phyloP scores from a whole-genome alignment of 2,329 filamentous ascomycete genomes.

The Colletotrichum limetticola region DNA sequence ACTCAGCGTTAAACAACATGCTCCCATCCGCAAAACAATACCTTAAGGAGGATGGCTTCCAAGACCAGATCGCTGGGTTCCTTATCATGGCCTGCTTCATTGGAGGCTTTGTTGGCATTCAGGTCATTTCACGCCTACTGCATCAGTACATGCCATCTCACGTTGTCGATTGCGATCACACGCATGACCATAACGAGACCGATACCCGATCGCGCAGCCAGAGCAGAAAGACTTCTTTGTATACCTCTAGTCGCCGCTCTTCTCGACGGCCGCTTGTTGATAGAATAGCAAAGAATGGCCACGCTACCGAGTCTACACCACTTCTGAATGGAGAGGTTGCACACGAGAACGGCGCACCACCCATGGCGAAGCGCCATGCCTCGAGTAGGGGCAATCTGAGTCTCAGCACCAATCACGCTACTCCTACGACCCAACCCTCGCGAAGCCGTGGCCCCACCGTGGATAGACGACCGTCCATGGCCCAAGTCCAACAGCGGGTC shows the following conservation, averaged over 20 bases:
- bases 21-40: conserved; percentile 87
- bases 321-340: conserved; percentile 49
- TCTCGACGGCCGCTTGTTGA: conserved; percentile 40
- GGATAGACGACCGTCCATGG: conserved; percentile 64
- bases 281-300: conserved; percentile 31
- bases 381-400: conserved; percentile 43
- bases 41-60: conserved; percentile 74
- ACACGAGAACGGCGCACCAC: conserved; percentile 41
- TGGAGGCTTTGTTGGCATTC: conserved; percentile 79
- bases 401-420: conserved; percentile 22
- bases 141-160: conserved; percentile 82
- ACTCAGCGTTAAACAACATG: conserved; percentile 93
- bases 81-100: conserved; percentile 77
- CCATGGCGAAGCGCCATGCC: conserved; percentile 41
- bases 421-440: conserved; percentile 22
- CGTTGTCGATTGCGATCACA: conserved; percentile 83
- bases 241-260: conserved; percentile 42
- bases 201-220: conserved; percentile 40
- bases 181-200: conserved; percentile 67
- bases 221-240: conserved; percentile 30
- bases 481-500: conserved; percentile 65
- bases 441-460: conserved; percentile 42
- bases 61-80: conserved; percentile 74
- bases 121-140: conserved; percentile 76
- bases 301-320: conserved; percentile 59